These are phyloP conservation scores for Clathrus columnatus DNA, from an alignment of 768 basidiomycete species.

Conservation along the genomic window DNA sequence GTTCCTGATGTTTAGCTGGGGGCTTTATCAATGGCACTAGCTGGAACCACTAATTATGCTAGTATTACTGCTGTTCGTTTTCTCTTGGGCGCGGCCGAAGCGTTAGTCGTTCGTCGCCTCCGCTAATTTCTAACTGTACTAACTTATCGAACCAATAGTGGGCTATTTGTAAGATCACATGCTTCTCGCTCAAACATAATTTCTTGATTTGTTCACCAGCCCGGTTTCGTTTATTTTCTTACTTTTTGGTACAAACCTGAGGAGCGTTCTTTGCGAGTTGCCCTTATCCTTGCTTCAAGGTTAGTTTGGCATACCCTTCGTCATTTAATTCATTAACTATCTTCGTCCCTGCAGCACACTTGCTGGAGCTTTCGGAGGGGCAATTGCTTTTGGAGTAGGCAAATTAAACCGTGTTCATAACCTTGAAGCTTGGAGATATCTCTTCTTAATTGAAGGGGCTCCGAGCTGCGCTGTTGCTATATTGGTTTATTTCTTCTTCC, in stretches of 20 bases:
- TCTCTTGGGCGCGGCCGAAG: slow-evolving; percentile 35
- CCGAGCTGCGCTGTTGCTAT: slow-evolving; percentile 32
- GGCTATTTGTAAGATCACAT: not conserved
- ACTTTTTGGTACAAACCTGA: slow-evolving; percentile 37
- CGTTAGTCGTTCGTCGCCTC: slow-evolving; percentile 16
- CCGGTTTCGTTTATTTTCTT: slow-evolving; percentile 32
- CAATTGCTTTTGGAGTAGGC: slow-evolving; percentile 26
- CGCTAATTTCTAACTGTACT: not conserved
- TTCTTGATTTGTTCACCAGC: slow-evolving; percentile 22
- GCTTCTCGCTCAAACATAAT: not conserved
- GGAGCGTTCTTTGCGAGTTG: slow-evolving; percentile 18
- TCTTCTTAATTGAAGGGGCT: slow-evolving; percentile 40
- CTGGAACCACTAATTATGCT: slow-evolving; percentile 28
- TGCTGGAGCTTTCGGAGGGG: slow-evolving; percentile 27
- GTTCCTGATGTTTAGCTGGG: slow-evolving; percentile 33
- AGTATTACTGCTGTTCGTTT: slow-evolving; percentile 35
- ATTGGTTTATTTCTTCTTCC: slow-evolving; percentile 27
- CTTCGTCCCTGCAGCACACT: slow-evolving; percentile 21
- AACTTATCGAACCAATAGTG: not conserved
- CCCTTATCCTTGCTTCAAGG: slow-evolving; percentile 24
- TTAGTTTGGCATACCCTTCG: not conserved
- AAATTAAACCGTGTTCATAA: slow-evolving; percentile 21
- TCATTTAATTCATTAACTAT: not conserved
- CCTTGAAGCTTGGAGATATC: slow-evolving; percentile 23
- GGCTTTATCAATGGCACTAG: slow-evolving; percentile 30